Conservation (phyloP, 805 yeast species). For the Limtongia smithiae region DNA sequence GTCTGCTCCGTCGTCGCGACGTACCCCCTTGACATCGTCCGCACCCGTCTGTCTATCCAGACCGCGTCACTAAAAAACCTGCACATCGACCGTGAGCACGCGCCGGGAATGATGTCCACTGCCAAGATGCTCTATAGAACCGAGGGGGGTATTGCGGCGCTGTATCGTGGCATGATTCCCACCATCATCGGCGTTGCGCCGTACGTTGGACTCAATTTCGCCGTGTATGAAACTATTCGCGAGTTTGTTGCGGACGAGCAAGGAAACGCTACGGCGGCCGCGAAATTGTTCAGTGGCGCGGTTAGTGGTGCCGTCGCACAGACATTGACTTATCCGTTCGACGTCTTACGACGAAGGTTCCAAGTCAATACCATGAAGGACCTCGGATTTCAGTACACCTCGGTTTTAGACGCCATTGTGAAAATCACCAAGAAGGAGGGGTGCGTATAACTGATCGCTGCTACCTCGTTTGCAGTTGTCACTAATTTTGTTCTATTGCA, state of each 20-base stretch:
- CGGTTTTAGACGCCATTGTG: constrained; percentile 68
- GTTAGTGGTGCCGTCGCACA: constrained; percentile 86
- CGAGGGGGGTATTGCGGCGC: constrained; percentile 79
- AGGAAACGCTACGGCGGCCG: constrained; percentile 43
- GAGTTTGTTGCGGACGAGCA: constrained; percentile 46
- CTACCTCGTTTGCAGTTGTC: constrained; percentile 68
- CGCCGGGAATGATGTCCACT: constrained; percentile 65
- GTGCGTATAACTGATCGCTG: constrained; percentile 48
- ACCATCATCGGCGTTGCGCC: constrained; percentile 94
- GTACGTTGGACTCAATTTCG: constrained; percentile 87
- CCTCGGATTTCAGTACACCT: constrained; percentile 76
- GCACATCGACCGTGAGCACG: constrained; percentile 23
- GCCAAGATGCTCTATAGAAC: constrained; percentile 55
- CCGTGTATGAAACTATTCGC: constrained; percentile 78
- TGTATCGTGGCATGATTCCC: constrained; percentile 85
- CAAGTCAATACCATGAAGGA: constrained; percentile 83
- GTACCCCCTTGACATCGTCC: constrained; percentile 85
- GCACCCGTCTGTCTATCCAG: constrained; percentile 85
- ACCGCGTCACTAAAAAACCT: constrained; percentile 58
- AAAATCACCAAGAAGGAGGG: constrained; percentile 76
- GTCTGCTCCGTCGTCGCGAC: constrained; percentile 74
- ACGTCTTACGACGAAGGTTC: constrained; percentile 79
- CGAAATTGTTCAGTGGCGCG: constrained; percentile 76
- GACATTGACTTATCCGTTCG: constrained; percentile 86
- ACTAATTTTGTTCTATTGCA: constrained; percentile 57